phyloP scores from a whole-genome alignment of 2,329 filamentous ascomycete species.

The Leptodontidium sp. region DNA sequence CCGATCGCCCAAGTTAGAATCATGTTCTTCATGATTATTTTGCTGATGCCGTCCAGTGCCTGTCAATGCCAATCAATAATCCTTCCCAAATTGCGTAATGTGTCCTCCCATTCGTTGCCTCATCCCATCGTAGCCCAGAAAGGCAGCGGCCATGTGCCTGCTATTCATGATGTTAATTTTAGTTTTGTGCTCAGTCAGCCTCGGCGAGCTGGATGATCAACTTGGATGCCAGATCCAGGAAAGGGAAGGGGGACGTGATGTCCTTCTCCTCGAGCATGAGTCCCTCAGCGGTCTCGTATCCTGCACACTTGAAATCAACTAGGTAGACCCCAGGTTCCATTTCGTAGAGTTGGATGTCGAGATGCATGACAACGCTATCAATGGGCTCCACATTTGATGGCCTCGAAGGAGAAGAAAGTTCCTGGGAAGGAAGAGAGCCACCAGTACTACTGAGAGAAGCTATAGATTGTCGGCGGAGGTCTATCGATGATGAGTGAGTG shows the following conservation, averaged over 20 bases:
- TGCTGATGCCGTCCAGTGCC: slow-evolving; percentile 12
- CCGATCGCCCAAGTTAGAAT: not conserved
- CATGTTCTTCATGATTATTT: slow-evolving; percentile 8
- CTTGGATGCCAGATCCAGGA: slow-evolving; percentile 90
- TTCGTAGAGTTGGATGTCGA: slow-evolving; percentile 95
- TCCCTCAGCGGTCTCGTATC: slow-evolving; percentile 84
- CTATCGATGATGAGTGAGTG: slow-evolving; percentile 56
- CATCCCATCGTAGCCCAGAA: slow-evolving; percentile 19
- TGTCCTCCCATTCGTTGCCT: slow-evolving; percentile 18
- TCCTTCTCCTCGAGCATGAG: slow-evolving; percentile 88
- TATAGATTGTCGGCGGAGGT: slow-evolving; percentile 52
- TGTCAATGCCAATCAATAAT: slow-evolving; percentile 16
- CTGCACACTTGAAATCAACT: slow-evolving; percentile 98
- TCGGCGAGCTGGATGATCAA: slow-evolving; percentile 94
- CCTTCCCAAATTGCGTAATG: not conserved
- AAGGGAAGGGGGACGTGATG: slow-evolving; percentile 93
- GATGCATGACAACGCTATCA: slow-evolving; percentile 78
- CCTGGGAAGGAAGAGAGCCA: slow-evolving; percentile 43
- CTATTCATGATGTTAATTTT: not conserved
- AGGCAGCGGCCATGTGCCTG: not conserved
- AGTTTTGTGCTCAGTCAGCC: slow-evolving; percentile 61
- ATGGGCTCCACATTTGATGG: slow-evolving; percentile 35
- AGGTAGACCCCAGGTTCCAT: slow-evolving; percentile 93
- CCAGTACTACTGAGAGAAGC: slow-evolving; percentile 46
- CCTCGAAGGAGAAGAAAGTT: slow-evolving; percentile 37